Percentiles rank a stretch among this genome's conserved stretches.
Evolutionary conservation across 768 basidiomycete species (phyloP).

Genomic region (Lentinula sp.): DNA sequence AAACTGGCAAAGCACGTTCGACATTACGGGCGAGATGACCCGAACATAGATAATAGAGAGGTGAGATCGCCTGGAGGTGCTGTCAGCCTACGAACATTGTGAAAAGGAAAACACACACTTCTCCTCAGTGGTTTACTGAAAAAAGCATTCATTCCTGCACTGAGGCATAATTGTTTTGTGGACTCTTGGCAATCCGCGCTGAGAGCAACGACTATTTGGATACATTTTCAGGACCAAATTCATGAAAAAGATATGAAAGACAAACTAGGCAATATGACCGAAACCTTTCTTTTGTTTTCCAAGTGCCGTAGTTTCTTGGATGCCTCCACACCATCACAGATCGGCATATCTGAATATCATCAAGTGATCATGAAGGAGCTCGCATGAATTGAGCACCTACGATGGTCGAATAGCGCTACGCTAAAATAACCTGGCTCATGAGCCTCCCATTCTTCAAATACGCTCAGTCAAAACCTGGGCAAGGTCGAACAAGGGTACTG

Average conservation of each 20-base stretch:
- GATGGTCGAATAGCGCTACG: slow-evolving; percentile 70
- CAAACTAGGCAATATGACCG: slow-evolving; percentile 51
- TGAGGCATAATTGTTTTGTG: slow-evolving; percentile 69
- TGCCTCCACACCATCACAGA: slow-evolving; percentile 74
- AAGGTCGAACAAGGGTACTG: slow-evolving; percentile 2
- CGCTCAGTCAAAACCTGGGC: background rate
- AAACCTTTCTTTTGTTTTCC: slow-evolving; percentile 50
- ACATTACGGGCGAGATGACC: slow-evolving; percentile 12
- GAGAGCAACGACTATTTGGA: slow-evolving; percentile 53
- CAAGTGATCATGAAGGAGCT: background rate
- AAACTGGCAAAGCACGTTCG: background rate
- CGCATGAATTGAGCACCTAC: slow-evolving; percentile 27
- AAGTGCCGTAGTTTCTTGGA: slow-evolving; percentile 55
- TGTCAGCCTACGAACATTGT: background rate
- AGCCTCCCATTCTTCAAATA: slow-evolving; percentile 54
- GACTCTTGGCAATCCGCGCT: slow-evolving; percentile 77
- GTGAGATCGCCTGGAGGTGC: slow-evolving; percentile 39
- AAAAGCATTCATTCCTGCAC: slow-evolving; percentile 74
- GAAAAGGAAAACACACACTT: slow-evolving; percentile 24
- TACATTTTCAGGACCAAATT: background rate
- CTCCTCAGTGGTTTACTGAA: slow-evolving; percentile 69
- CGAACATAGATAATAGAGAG: slow-evolving; percentile 50
- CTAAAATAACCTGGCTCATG: slow-evolving; percentile 65
- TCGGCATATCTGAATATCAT: slow-evolving; percentile 58
- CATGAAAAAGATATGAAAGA: background rate